phyloP scores from a whole-genome alignment of 495 filamentous ascomycete species.

The Trypethelium eluteriae region DNA sequence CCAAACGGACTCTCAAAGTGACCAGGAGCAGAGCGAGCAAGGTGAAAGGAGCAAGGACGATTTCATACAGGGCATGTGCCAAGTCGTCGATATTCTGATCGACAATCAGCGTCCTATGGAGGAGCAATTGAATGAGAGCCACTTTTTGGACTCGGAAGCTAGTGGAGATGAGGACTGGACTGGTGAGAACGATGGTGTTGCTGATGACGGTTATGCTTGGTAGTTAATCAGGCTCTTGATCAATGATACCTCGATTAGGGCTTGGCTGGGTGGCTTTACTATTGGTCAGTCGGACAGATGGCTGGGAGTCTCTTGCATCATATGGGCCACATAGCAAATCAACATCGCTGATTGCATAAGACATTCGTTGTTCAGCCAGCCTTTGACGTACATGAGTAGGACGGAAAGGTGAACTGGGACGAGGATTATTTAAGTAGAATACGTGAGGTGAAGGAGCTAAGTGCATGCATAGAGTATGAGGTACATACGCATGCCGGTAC shows the following conservation, averaged over 20 bases:
- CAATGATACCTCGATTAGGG: constrained; percentile 20
- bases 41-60: constrained; percentile 6
- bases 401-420: no score
- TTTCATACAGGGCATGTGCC: constrained; percentile 67
- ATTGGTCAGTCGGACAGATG: neutral
- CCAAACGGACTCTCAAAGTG: neutral
- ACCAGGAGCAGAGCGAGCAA: neutral
- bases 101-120: constrained; percentile 76
- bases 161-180: constrained; percentile 77
- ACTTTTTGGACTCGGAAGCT: constrained; percentile 67
- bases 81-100: constrained; percentile 68
- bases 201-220: constrained; percentile 39
- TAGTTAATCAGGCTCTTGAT: constrained; percentile 17
- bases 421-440: no score
- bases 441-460: no score
- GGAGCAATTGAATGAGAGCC: constrained; percentile 61
- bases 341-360: no score
- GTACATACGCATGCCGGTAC: no score
- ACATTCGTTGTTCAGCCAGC: no score
- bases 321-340: no score
- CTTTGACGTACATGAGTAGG: no score
- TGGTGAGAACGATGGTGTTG: constrained; percentile 42
- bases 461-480: no score
- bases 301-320: neutral
- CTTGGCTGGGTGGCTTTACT: neutral